Evolutionary conservation across 148 eudicot species (phyloP).

Genomic region (Cornus controversa): DNA sequence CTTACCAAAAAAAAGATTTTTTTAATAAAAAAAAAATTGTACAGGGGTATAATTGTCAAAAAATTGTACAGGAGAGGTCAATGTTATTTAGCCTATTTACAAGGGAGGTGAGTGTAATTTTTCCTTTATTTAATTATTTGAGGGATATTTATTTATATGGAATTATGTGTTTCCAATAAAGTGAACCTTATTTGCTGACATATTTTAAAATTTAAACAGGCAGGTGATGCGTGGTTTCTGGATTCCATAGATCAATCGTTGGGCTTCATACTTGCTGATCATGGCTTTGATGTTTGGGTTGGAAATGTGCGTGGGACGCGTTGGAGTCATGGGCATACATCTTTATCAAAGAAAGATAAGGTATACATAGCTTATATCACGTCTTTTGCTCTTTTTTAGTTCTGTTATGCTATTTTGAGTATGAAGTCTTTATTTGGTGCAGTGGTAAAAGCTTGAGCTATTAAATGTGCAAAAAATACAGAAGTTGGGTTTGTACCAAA

Average conservation of each 20-base stretch:
- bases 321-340: constrained; percentile 86
- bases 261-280: constrained; percentile 85
- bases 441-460: no score
- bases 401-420: not conserved
- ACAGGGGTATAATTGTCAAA: no score
- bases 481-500: no score
- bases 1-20: no score
- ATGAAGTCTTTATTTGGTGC: no score
- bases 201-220: constrained; percentile 32
- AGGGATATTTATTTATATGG: not conserved
- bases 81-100: no score
- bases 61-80: no score
- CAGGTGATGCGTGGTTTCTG: constrained; percentile 92
- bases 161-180: not conserved
- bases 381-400: not conserved
- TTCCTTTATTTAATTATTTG: not conserved
- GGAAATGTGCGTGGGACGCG: constrained; percentile 88
- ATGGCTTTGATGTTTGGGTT: constrained; percentile 91
- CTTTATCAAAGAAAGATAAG: constrained; percentile 71
- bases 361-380: constrained; percentile 24
- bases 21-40: no score
- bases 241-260: constrained; percentile 66
- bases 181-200: not conserved
- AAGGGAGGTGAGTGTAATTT: no score
- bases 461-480: no score